Evolutionary conservation across 2,329 filamentous ascomycete genomes (phyloP), one percentile per base, ranked within the genome.

Genomic region (Helotiales sp.): DNA sequence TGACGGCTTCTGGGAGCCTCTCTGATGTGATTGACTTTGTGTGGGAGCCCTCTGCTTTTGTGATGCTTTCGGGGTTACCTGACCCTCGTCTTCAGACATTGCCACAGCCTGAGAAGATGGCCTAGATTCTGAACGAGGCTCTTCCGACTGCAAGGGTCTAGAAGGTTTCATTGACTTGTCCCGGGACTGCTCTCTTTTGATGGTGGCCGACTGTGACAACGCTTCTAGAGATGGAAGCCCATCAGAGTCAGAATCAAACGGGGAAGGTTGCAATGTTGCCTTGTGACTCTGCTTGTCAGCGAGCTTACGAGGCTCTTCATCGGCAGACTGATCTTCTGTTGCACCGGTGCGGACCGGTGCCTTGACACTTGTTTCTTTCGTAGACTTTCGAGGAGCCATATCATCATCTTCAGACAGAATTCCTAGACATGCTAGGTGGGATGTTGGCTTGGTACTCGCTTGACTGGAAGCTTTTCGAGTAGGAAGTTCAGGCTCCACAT

Each of bases 91-190:
- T 55, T 25, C 55, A 36, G 24, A 55, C 50, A 25, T 54, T 65
- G 79, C 78, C 1, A 79, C 63, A 27, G 68, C 75, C 27, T 72
- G 72, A 73, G 79, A 79, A 10, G 71, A 74, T 53, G 76, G 76
- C 34, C 79, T 73, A 51, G 79, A 79, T 12, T 76, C 76, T 13
- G 30, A n/a, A 33, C 38, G 36, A 10, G 46, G 31, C 2, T 63
- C 31, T 52, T 79, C 72, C 9, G n/a, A 5, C 55, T 64, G 46
- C 6, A 17, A 56, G n/a, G 8, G 19, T 56, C 1, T 24, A 17
- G 38, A 22, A 49, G 63, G 58, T 17, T 59, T 54, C 50, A 29
- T 58, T 7, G 55, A 42, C 27, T 57, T 58, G n/a, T 49, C 17
- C 13, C 33, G 52, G 5, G 22, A 38, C 19, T 56, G 66, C 49